Evolutionary conservation across 495 filamentous ascomycete species (phyloP), one percentile per base, ranked within the genome.

Genomic region (Penicillium desertorum): DNA sequence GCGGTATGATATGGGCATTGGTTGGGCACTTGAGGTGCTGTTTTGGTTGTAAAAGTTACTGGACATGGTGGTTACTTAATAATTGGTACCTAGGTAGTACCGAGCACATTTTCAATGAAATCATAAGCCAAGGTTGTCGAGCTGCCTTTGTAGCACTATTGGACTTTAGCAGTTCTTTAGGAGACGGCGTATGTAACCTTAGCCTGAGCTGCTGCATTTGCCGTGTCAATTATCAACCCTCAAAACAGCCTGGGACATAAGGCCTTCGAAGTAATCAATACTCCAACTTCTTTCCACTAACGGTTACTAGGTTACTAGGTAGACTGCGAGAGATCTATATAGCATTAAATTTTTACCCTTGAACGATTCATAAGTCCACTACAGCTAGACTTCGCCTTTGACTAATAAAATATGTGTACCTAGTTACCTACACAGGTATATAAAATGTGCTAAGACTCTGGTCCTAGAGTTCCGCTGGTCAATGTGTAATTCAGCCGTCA

Each of bases 1-100:
- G 36, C 42, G 37, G 25, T 44, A 53, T 29, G 10, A 53, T 43
- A 53, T 27, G 39, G n/a, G 30, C 10, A 32, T 48, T 48, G 1
- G 9, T 3, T 19, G 22, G 23, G 19, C 32, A 51, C 48, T 23
- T 42, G n/a, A 12, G n/a, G 45, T 47, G 27, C 17, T 11, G 9
- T 46, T 27, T 39, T 37, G 32, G 16, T 6, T 37, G 14, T 39
- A 51, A 51, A 41, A 39, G 32, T 39, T 51, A 9, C 23, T n/a
- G 5, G 22, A 17, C 14, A 46, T 29, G 23, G 34, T 46, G 45
- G 23, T 30, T 47, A 44, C 23, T 29, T 17, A 47, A 30, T 47
- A 9, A 8, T 7, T 48, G 17, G 16, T 17, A 17, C 45, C 4
- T 47, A 9, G 45, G 14, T 48, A 30, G 16, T 17, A 39, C 45